phyloP scores from a whole-genome alignment of 2,329 filamentous ascomycete genomes.

The Colletotrichum zoysiae region DNA sequence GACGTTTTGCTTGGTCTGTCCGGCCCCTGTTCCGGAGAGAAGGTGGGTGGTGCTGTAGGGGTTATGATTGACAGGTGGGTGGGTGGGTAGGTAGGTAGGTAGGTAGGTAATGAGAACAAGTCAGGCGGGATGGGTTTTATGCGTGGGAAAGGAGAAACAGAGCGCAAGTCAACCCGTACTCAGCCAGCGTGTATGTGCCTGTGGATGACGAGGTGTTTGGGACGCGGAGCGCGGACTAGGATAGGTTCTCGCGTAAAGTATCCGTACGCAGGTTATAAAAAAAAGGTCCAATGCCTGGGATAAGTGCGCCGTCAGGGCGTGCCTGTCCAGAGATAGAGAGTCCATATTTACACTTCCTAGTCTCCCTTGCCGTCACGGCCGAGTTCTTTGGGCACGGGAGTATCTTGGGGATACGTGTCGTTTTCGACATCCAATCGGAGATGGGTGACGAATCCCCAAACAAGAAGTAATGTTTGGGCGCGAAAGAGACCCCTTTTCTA shows the following conservation, averaged over 20 bases:
- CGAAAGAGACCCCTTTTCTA: not conserved
- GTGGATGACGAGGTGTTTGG: not conserved
- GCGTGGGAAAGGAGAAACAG: conserved; percentile 1
- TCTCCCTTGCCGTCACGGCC: not conserved
- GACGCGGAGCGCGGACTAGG: not conserved
- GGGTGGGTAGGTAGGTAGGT: not conserved
- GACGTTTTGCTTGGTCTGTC: conserved; percentile 29
- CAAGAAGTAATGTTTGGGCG: not conserved
- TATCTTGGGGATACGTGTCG: conserved; percentile 34
- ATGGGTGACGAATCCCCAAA: conserved; percentile 17
- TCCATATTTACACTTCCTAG: conserved; percentile 1
- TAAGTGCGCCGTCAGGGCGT: not conserved
- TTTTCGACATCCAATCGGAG: conserved; percentile 36
- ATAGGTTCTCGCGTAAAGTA: conserved; percentile 14
- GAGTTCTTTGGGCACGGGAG: conserved; percentile 1
- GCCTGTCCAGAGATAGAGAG: not conserved
- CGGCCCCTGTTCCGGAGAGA: conserved; percentile 6
- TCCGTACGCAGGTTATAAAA: not conserved
- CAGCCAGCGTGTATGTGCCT: not conserved
- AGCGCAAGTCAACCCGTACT: not conserved
- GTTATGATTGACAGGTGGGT: not conserved
- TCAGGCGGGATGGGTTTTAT: not conserved
- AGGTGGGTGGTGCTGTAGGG: not conserved
- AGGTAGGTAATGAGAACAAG: not conserved
- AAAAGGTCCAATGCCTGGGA: not conserved